phyloP scores from a whole-genome alignment of 2,329 filamentous ascomycete species.

The Colletotrichum sansevieriae region DNA sequence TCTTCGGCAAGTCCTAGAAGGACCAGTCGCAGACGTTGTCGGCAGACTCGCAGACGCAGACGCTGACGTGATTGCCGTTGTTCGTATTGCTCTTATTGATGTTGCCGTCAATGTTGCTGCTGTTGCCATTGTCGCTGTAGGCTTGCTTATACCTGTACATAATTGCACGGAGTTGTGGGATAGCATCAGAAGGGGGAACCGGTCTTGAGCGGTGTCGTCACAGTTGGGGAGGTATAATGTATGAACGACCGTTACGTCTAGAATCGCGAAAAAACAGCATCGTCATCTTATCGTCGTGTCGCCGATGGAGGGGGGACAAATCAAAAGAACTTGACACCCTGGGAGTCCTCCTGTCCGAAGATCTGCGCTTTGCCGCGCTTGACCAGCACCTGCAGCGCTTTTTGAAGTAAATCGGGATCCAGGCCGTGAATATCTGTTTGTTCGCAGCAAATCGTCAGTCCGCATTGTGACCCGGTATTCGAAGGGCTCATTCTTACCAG shows the following conservation, averaged over 20 bases:
- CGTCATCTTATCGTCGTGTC: not conserved
- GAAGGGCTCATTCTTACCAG: constrained; percentile 60
- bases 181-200: not conserved
- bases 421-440: constrained; percentile 89
- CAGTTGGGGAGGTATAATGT: constrained; percentile 5
- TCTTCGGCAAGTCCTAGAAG: constrained; percentile 48
- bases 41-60: too few species aligned
- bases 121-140: not conserved
- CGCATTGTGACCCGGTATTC: too few species aligned
- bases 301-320: not conserved
- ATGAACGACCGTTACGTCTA: constrained; percentile 19
- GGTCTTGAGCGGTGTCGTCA: not conserved
- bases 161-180: constrained; percentile 5
- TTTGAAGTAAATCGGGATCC: constrained; percentile 84
- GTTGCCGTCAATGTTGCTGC: not conserved
- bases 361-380: constrained; percentile 94
- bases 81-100: not conserved
- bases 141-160: not conserved
- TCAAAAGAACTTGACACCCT: constrained; percentile 98
- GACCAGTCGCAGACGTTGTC: too few species aligned
- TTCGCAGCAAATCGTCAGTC: constrained; percentile 28
- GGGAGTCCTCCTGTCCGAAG: constrained; percentile 88
- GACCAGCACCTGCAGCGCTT: constrained; percentile 83
- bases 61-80: too few species aligned
- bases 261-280: constrained; percentile 4